Evolutionary conservation across 1,139 yeast genomes (phyloP), one percentile per base, ranked within the genome.

Genomic region (Kurtzmaniella natalensis): DNA sequence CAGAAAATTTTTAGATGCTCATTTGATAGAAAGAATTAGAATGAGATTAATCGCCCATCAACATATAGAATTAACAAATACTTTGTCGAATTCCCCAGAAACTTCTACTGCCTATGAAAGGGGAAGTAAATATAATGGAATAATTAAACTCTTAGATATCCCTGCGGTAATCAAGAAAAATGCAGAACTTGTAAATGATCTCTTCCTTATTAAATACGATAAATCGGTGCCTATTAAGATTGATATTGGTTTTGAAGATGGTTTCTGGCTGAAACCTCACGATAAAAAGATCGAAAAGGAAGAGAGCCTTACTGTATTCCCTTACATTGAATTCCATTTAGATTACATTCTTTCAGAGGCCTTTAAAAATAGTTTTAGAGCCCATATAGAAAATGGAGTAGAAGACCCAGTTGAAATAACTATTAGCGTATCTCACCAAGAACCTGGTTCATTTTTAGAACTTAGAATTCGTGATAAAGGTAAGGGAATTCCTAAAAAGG

Each of bases 31-130:
- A 44, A 67, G 96, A 38, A 88, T 89, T 30, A 74, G 89, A 43
- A 85, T 92, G 78, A 73, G 95, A 36, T 64, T 89, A 34, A 67
- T 88, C 36, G 89, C 94, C 1, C 89, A 84, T 40, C 96, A 92
- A 52, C 95, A 85, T 57, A 70, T 86, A 21, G 74, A 75, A 38
- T 57, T 85, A 25, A 53, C 72, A 1, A 45, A 52, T n/a, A 60
- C 71, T 2, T 63, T 69, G 37, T 55, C 38, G 4, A 53, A 53
- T 18, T 26, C 29, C 4, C 14, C 29, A 8, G 18, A 17, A 16
- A 13, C 29, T 4, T 17, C 11, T n/a, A 26, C 14, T 17, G 40
- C 36, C 15, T 61, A 45, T 34, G 64, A 37, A 9, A 40, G 43
- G 4, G 71, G 69, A 0, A 67, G 71, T 6, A 64, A 69, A 42